Conservation (phyloP, 192 early-diverging fungal genomes). For the Coemansia sp. region DNA sequence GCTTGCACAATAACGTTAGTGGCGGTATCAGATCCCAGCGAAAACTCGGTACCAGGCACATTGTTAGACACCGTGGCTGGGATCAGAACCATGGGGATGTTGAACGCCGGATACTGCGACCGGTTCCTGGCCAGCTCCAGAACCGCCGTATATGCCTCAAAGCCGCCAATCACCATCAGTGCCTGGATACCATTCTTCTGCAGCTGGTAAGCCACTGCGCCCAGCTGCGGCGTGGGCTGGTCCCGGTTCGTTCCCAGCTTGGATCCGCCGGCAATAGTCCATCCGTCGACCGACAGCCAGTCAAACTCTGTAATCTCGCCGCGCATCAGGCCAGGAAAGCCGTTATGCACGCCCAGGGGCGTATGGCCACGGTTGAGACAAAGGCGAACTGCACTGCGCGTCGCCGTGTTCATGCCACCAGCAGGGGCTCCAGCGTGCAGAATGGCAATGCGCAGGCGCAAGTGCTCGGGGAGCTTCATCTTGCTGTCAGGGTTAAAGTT, state of each 20-base stretch:
- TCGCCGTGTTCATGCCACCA: conserved; percentile 97
- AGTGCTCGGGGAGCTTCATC: conserved; percentile 44
- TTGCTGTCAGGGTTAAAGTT: conserved; percentile 45
- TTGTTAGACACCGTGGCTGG: conserved; percentile 98
- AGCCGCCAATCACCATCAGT: conserved; percentile 94
- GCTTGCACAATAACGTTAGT: conserved; percentile 91
- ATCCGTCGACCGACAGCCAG: conserved; percentile 87
- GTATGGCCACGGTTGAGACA: conserved; percentile 87
- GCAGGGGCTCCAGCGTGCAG: conserved; percentile 95
- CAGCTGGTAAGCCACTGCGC: conserved; percentile 88
- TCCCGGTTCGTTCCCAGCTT: conserved; percentile 93
- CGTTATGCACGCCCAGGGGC: conserved; percentile 88
- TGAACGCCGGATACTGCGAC: conserved; percentile 85
- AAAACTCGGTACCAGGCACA: conserved; percentile 95
- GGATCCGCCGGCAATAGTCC: conserved; percentile 91
- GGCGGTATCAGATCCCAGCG: conserved; percentile 92
- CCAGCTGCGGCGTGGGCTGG: conserved; percentile 82
- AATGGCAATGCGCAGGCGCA: conserved; percentile 84
- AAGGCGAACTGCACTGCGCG: conserved; percentile 80
- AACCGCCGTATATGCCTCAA: conserved; percentile 88
- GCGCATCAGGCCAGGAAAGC: conserved; percentile 85
- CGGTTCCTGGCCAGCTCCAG: conserved; percentile 72
- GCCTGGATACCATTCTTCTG: conserved; percentile 91
- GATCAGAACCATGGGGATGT: conserved; percentile 90
- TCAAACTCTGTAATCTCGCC: conserved; percentile 77